phyloP scores from a whole-genome alignment of 805 yeast genomes.

The Spathaspora arborariae region DNA sequence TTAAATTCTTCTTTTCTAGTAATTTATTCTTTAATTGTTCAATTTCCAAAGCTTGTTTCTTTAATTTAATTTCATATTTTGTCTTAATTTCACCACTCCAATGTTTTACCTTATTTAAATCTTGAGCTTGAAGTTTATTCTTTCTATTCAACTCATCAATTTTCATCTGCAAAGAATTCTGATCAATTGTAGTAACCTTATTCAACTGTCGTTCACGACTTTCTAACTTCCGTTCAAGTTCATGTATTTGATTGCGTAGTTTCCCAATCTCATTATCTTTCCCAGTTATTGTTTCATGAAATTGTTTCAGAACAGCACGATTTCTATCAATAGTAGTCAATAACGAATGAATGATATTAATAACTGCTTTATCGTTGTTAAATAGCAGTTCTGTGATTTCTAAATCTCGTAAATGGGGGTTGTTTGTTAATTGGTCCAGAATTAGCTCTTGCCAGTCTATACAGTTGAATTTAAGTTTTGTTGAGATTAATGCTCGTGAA shows the following conservation, averaged over 20 bases:
- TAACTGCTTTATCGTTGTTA: slow-evolving; percentile 33
- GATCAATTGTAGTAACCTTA: slow-evolving; percentile 17
- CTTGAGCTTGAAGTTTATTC: slow-evolving; percentile 26
- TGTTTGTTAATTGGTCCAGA: slow-evolving; percentile 18
- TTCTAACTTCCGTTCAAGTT: slow-evolving; percentile 17
- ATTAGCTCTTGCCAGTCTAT: slow-evolving; percentile 32
- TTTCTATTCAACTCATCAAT: slow-evolving; percentile 14
- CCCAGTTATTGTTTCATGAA: slow-evolving; percentile 24
- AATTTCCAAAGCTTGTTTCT: slow-evolving; percentile 29
- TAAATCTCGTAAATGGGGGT: slow-evolving; percentile 12
- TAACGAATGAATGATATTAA: slow-evolving; percentile 35
- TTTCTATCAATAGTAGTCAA: slow-evolving; percentile 29
- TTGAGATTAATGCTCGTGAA: slow-evolving; percentile 32
- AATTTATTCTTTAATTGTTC: slow-evolving; percentile 31
- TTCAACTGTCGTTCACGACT: slow-evolving; percentile 7
- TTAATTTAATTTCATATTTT: slow-evolving; percentile 33
- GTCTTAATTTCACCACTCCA: slow-evolving; percentile 27
- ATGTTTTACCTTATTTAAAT: slow-evolving; percentile 23
- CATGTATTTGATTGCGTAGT: slow-evolving; percentile 18
- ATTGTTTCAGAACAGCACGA: slow-evolving; percentile 26
- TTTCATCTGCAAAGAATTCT: slow-evolving; percentile 12
- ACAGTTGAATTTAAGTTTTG: slow-evolving; percentile 28
- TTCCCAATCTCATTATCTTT: slow-evolving; percentile 27
- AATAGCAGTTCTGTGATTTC: slow-evolving; percentile 26
- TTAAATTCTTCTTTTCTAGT: slow-evolving; percentile 26